Evolutionary conservation across 106 monocot genomes (phyloP), one percentile per base, ranked within the genome.

Genomic region (Acanthochlamys bracteata): DNA sequence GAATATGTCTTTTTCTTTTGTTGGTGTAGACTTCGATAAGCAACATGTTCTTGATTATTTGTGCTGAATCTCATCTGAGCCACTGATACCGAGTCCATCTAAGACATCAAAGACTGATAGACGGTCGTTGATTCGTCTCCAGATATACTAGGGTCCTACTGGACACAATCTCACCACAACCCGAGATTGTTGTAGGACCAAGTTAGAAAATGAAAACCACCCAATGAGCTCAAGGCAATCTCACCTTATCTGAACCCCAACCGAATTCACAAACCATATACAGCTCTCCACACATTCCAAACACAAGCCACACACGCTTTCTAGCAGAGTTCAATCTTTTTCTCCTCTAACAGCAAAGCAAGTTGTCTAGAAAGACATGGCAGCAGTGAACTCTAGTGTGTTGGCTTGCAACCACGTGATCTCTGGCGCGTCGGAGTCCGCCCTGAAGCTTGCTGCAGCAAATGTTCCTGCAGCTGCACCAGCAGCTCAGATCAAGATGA

Each of bases 231-330:
- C 23, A 52, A 57, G 75, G 84, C 74, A 85, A 84, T 82, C 92
- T 77, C 69, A 88, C 82, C 84, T 80, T 88, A 93, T 93, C 92
- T n/a, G n/a, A n/a, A n/a, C n/a, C n/a, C n/a, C n/a, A n/a, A n/a
- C n/a, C n/a, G n/a, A n/a, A n/a, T n/a, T n/a, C n/a, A n/a, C n/a
- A n/a, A n/a, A n/a, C n/a, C n/a, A n/a, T n/a, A n/a, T n/a, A n/a
- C n/a, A n/a, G n/a, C n/a, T n/a, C n/a, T n/a, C n/a, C n/a, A n/a
- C 84, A 80, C 79, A 70, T 74, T 61, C 71, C 71, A 25, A 71
- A 77, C 92, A 84, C 92, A 81, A 41, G 11, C 61, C 74, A 57
- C 42, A 16, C 4, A n/a, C n/a, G n/a, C n/a, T n/a, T n/a, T n/a
- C n/a, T n/a, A n/a, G n/a, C n/a, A n/a, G n/a, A n/a, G 8, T 8